Conservation (phyloP, 1,139 yeast genomes). For the Taphrina deformans region DNA sequence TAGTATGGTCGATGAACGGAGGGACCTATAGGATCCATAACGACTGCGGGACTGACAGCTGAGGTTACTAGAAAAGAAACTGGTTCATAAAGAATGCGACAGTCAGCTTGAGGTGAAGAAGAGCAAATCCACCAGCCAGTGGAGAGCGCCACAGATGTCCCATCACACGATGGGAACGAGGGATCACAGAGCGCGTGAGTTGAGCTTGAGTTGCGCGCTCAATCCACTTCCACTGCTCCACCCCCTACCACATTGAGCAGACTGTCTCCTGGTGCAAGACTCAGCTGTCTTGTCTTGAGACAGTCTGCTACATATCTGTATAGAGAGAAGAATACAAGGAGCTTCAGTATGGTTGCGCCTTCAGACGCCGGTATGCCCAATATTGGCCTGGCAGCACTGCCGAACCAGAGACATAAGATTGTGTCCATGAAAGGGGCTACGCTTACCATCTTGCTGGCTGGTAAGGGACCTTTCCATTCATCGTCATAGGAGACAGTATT, state of each 20-base stretch:
- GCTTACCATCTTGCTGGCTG: slow-evolving; percentile 91
- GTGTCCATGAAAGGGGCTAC: slow-evolving; percentile 86
- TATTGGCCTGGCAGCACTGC: slow-evolving; percentile 84
- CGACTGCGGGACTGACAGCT: too few species aligned
- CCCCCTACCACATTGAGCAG: too few species aligned
- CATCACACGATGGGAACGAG: too few species aligned
- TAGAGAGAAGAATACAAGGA: not conserved
- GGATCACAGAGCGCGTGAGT: too few species aligned
- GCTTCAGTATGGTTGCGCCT: slow-evolving; percentile 21
- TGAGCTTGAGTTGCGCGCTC: too few species aligned
- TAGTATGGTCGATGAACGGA: slow-evolving; percentile 26
- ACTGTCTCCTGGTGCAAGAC: too few species aligned
- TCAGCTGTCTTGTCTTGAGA: too few species aligned
- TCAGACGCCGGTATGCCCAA: slow-evolving; percentile 37
- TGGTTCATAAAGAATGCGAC: not conserved
- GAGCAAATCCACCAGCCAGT: too few species aligned
- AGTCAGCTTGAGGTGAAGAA: not conserved
- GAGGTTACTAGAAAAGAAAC: too few species aligned
- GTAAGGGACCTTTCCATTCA: slow-evolving; percentile 52
- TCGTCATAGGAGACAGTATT: slow-evolving; percentile 70
- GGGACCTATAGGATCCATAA: slow-evolving; percentile 16
- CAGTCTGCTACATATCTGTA: too few species aligned
- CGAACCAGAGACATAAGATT: slow-evolving; percentile 89
- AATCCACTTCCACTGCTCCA: too few species aligned
- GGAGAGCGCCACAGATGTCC: too few species aligned